Evolutionary conservation across 371 early-diverging fungal genomes (phyloP), one percentile per base, ranked within the genome.

Genomic region (Vairimorpha apis): DNA sequence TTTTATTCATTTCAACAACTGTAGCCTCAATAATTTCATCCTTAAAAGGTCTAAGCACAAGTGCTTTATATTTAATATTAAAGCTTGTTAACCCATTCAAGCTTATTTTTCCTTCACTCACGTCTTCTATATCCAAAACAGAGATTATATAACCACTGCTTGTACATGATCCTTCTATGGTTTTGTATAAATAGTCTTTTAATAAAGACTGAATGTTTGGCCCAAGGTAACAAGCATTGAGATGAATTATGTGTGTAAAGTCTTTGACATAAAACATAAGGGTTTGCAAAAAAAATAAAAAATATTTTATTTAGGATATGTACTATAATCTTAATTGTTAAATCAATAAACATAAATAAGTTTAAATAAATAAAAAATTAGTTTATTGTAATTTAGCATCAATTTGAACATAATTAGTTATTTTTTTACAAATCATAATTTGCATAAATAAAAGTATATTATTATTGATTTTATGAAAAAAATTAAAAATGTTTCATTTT

Each of bases 1-100:
- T 89, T 88, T 91, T 92, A 78, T 91, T 94, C 13, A 95, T 94
- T 33, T 89, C 89, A 0, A 89, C 90, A 1, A 95, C 93, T 13
- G 90, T 86, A 0, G 91, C 97, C 81, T 98, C 95, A 1, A 96
- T 85, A 0, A 96, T 95, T 84, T 97, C 92, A 55, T 91, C 90
- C 75, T 91, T 94, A 83, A 90, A 92, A 21, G 96, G 95, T 78
- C 92, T 94, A 76, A 95, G 91, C 3, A 95, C 90, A 72, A 98
- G 88, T 5, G 97, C 99, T 73, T 89, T 89, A 83, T 98, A 98
- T 37, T 87, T 85, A 14, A 95, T 89, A 37, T 86, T 85, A 83
- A 93, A 98, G 81, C 93, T 92, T 25, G 93, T 95, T 59, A 87
- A 84, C 1, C 97, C 99, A n/a, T 37, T 76, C 0, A 47, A 21